Conservation (phyloP, 1,284 basidiomycete genomes). For the Peniophora sp. region DNA sequence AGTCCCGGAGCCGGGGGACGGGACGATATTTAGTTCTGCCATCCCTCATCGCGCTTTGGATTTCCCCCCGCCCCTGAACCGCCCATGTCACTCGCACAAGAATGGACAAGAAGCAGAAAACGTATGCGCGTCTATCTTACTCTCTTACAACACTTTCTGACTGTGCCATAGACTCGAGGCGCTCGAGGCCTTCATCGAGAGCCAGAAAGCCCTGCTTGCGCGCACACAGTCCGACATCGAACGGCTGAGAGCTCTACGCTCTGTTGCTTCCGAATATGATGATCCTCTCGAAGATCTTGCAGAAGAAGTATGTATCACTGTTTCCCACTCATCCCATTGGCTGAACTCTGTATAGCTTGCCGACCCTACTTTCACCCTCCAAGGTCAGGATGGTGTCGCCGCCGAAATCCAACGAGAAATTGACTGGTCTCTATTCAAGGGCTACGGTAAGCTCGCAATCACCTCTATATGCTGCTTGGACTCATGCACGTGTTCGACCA, state of each 20-base stretch:
- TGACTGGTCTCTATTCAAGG: constrained; percentile 44
- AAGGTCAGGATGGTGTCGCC: constrained; percentile 36
- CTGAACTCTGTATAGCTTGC: constrained; percentile 20
- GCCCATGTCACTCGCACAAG: neutral
- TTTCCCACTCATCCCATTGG: constrained; percentile 1
- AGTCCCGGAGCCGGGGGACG: no score
- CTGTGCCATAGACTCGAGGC: constrained; percentile 45
- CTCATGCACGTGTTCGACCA: constrained; percentile 8
- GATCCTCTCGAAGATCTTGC: constrained; percentile 21
- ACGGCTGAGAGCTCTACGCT: constrained; percentile 36
- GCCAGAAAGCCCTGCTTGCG: constrained; percentile 48
- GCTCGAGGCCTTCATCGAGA: constrained; percentile 55
- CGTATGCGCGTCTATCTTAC: neutral
- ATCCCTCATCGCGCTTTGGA: neutral
- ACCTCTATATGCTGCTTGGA: neutral
- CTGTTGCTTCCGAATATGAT: constrained; percentile 25
- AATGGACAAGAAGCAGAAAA: neutral
- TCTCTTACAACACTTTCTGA: neutral
- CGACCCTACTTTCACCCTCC: constrained; percentile 25
- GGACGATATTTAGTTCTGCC: no score
- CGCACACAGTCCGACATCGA: constrained; percentile 55
- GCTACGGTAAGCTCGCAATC: constrained; percentile 29
- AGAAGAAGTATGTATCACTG: constrained; percentile 23
- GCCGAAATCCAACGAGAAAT: constrained; percentile 33
- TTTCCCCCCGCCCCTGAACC: neutral